Conservation (phyloP, 2,329 filamentous ascomycete genomes). For the Fusarium hainanense region DNA sequence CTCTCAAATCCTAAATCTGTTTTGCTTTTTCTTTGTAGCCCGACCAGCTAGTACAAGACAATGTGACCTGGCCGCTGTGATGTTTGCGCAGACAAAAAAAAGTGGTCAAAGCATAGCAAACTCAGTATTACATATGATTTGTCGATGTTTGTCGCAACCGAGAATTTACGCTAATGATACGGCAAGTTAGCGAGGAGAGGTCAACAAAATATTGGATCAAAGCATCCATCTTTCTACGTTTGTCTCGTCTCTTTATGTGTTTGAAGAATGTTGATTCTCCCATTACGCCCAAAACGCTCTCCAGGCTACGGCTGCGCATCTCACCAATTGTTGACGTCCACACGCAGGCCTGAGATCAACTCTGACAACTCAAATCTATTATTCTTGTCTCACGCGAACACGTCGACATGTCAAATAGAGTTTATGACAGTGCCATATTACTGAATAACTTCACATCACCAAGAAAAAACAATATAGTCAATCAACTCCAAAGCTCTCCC, state of each 20-base stretch:
- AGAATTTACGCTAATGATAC: background rate
- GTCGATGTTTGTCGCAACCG: conserved; percentile 1
- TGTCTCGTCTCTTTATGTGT: background rate
- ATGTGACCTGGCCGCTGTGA: background rate
- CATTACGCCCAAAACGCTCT: background rate
- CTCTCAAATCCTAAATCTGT: background rate
- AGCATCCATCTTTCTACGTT: background rate
- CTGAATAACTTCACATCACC: conserved; percentile 42
- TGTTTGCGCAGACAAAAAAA: conserved; percentile 22
- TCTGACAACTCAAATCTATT: background rate
- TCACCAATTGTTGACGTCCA: background rate
- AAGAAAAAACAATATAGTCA: conserved; percentile 50
- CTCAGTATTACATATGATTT: conserved; percentile 5
- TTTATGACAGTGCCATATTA: background rate
- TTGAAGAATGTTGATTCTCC: background rate
- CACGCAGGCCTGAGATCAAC: too few relatives aligned
- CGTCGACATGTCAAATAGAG: background rate
- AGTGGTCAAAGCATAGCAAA: conserved; percentile 6
- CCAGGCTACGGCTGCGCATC: background rate
- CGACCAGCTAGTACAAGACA: background rate
- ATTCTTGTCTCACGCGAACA: background rate
- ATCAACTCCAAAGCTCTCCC: conserved; percentile 50
- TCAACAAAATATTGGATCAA: background rate
- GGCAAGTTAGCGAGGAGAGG: background rate
- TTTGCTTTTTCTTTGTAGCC: background rate